Evolutionary conservation across 768 basidiomycete species (phyloP).

Genomic region (Kwoniella newhampshirensis): DNA sequence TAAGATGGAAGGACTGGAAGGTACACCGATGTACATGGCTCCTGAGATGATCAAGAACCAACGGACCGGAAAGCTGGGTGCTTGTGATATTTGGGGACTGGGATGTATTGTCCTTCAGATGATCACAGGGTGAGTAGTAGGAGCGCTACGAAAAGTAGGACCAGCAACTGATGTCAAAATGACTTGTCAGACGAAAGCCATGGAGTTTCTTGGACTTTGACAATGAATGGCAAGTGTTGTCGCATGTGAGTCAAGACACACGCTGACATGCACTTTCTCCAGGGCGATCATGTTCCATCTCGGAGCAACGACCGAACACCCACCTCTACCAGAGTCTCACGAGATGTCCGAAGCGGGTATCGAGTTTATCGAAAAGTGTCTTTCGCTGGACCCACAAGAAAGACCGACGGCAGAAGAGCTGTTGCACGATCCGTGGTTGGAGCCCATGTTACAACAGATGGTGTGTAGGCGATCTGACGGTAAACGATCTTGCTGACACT

Average conservation of each 20-base stretch:
- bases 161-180: not conserved
- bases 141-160: too few relatives aligned
- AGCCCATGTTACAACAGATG: constrained; percentile 30
- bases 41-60: constrained; percentile 98
- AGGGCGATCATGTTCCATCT: constrained; percentile 99
- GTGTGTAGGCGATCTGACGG: constrained; percentile 12
- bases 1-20: constrained; percentile 76
- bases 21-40: constrained; percentile 99
- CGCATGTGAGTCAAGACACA: not conserved
- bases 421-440: constrained; percentile 76
- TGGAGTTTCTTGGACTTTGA: constrained; percentile 86
- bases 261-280: not conserved
- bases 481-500: too few relatives aligned
- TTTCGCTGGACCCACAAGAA: constrained; percentile 78
- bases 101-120: constrained; percentile 98
- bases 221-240: constrained; percentile 81
- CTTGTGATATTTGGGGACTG: constrained; percentile 97
- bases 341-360: constrained; percentile 87
- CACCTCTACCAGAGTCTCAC: constrained; percentile 85
- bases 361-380: constrained; percentile 86
- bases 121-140: constrained; percentile 66
- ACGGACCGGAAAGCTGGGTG: constrained; percentile 78
- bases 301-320: constrained; percentile 93
- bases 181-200: constrained; percentile 67
- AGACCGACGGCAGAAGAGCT: constrained; percentile 84